These are phyloP conservation scores for Calocera cornea DNA, from an alignment of 768 basidiomycete species.

Conservation along the genomic window DNA sequence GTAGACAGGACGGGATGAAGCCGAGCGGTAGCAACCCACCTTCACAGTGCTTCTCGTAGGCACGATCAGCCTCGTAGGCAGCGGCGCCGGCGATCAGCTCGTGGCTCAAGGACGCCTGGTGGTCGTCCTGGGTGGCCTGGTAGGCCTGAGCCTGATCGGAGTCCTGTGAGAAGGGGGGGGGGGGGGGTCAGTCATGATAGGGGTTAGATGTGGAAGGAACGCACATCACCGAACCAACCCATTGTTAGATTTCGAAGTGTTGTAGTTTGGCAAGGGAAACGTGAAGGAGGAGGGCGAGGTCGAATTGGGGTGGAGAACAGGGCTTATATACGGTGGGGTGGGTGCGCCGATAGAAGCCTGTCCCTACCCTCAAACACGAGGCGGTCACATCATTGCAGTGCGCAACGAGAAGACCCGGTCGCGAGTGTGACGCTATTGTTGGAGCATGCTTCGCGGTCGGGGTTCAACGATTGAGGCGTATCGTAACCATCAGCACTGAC, in stretches of 20 bases:
- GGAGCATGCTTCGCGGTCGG: too few relatives aligned
- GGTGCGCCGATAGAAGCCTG: background rate
- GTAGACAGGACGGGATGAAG: background rate
- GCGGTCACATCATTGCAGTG: too few relatives aligned
- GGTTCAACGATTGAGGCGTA: too few relatives aligned
- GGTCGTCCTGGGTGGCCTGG: background rate
- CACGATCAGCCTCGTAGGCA: slow-evolving; percentile 39
- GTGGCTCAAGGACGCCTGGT: background rate
- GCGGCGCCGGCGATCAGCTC: slow-evolving; percentile 16
- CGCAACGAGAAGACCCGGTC: too few relatives aligned
- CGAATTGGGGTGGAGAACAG: background rate
- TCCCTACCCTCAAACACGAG: background rate
- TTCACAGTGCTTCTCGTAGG: slow-evolving; percentile 42
- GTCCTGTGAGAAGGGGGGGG: background rate
- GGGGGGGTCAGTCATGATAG: background rate
- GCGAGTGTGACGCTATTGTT: too few relatives aligned
- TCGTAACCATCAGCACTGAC: too few relatives aligned
- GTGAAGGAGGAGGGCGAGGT: background rate
- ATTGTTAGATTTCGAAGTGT: background rate
- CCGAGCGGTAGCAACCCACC: background rate
- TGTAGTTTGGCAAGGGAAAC: background rate
- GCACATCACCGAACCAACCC: background rate
- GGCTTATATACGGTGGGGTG: background rate
- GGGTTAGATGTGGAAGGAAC: background rate
- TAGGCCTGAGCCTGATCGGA: background rate